Base-by-base conservation (phyloP, 1,284 basidiomycete species). In the Wolfiporia cocos region DNA sequence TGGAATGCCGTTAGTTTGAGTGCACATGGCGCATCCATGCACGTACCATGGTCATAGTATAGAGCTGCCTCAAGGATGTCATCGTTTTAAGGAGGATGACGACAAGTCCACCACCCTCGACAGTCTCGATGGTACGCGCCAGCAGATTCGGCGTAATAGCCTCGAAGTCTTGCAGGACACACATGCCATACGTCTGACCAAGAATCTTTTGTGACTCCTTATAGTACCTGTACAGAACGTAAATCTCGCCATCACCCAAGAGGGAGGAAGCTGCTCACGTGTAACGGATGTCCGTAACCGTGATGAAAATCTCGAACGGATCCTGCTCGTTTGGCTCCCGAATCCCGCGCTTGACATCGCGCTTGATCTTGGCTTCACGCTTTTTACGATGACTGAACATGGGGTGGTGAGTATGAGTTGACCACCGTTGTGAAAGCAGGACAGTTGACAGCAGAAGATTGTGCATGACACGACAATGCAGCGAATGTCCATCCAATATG, bases 251-350 rank as follows among this genome's bases (percentile, higher is more conserved):
- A 12, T 10, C 32, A 11, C 32, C 15, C 14, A 37, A 22, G 28
- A 12, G 36, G 22, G 3, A 12, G 31, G 14, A 39, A 24, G 2
- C 11, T n/a, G 73, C 84, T 59, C 60, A 90, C 78, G 87, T 91
- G 71, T 99, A 99, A 49, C 95, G 85, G 46, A 99, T 98, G 62
- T 99, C 95, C 6, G 96, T 99, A n/a, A 98, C 92, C 3, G 91
- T 89, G 19, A 99, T 86, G 58, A 99, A 99, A 42, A 99, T 89
- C 69, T 99, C 96, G 58, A 99, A 99, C 1, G 96, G 95, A 61
- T 92, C 84, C 61, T 95, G 92, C 46, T 98, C 92, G 58, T 95
- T 95, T 19, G 89, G 83, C 57, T 99, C 95, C 18, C 95, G 76
- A 36, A 94, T 80, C 5, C 95, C 94, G 21, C 92, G 80, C 66